Percentiles rank a stretch among this genome's conserved stretches.
These are phyloP conservation scores for Alternaria arbusti DNA, from an alignment of 2,329 filamentous ascomycete species.

Conservation along the genomic window DNA sequence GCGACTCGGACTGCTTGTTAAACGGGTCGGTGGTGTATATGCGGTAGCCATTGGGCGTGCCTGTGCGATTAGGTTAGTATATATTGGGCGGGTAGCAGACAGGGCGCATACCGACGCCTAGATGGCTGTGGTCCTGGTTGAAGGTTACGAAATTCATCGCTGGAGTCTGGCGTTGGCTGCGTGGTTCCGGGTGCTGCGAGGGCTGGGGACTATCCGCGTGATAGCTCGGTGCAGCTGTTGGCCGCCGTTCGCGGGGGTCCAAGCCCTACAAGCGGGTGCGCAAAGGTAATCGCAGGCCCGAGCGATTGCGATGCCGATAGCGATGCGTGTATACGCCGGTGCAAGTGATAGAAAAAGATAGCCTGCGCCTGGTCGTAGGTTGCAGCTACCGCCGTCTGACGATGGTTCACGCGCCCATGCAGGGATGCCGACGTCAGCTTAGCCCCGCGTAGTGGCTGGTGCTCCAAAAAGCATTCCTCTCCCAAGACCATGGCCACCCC, in stretches of 20 bases:
- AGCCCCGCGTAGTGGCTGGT: constrained; percentile 31
- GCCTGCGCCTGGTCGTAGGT: constrained; percentile 3
- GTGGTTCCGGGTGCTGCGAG: constrained; percentile 5
- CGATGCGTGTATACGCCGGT: constrained; percentile 16
- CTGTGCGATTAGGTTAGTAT: constrained; percentile 53
- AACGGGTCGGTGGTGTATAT: constrained; percentile 98
- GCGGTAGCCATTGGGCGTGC: constrained; percentile 91
- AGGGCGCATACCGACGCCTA: constrained; percentile 79
- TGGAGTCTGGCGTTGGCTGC: constrained; percentile 40
- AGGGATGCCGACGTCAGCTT: constrained; percentile 22
- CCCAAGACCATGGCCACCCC: constrained; percentile 6
- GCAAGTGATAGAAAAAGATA: neutral
- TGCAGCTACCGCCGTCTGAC: constrained; percentile 16
- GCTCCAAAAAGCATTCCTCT: constrained; percentile 25
- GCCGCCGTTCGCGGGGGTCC: constrained; percentile 16
- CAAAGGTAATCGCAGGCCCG: constrained; percentile 1
- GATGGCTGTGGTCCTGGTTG: constrained; percentile 97
- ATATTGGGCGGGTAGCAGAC: too few relatives aligned
- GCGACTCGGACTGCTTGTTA: constrained; percentile 90
- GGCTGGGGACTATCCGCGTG: constrained; percentile 10
- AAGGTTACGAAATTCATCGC: constrained; percentile 96
- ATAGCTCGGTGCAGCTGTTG: constrained; percentile 28
- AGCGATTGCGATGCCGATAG: constrained; percentile 4
- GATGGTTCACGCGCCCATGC: constrained; percentile 18
- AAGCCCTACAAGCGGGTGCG: constrained; percentile 18